A percentile compares a stretch with the other conserved stretches of the same genome.
Evolutionary conservation across 2,329 filamentous ascomycete genomes (phyloP).

Genomic region (Penicillium oxalicum): DNA sequence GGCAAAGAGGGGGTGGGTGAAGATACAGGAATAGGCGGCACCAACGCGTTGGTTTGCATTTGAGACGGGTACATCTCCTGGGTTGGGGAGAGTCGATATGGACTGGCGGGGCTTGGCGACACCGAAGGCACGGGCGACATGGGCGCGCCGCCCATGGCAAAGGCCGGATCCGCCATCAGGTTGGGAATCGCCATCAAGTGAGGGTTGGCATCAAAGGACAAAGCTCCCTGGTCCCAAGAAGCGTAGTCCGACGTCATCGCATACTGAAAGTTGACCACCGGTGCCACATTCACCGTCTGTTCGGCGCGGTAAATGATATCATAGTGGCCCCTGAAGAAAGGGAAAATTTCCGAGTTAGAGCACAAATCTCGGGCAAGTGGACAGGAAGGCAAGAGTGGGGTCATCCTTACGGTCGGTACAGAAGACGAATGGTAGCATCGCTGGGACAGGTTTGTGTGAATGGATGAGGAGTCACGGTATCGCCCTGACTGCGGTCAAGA

Average conservation of each 20-base stretch:
- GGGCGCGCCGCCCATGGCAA: conserved; percentile 18
- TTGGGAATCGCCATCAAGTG: conserved; percentile 38
- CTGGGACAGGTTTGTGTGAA: conserved; percentile 30
- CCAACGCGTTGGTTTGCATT: conserved; percentile 22
- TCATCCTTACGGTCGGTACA: conserved; percentile 55
- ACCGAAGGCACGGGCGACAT: conserved; percentile 25
- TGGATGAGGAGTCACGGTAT: conserved; percentile 56
- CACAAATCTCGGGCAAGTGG: not conserved
- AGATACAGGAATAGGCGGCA: conserved; percentile 22
- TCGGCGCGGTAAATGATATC: conserved; percentile 79
- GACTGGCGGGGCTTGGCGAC: conserved; percentile 25
- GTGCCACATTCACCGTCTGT: conserved; percentile 32
- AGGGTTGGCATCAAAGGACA: conserved; percentile 38
- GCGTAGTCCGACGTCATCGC: conserved; percentile 35
- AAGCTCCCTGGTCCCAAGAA: conserved; percentile 33
- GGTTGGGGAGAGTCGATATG: conserved; percentile 27
- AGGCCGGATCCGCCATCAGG: conserved; percentile 34
- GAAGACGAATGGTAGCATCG: conserved; percentile 61
- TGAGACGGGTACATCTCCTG: conserved; percentile 33
- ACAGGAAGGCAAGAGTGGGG: not conserved
- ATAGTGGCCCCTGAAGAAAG: conserved; percentile 65
- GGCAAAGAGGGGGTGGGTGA: conserved; percentile 23
- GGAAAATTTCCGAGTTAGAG: not conserved
- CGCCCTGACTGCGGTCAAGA: conserved; percentile 76
- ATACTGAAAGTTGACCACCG: conserved; percentile 39